phyloP scores from a whole-genome alignment of 495 filamentous ascomycete genomes.

The Penicillium silybi region DNA sequence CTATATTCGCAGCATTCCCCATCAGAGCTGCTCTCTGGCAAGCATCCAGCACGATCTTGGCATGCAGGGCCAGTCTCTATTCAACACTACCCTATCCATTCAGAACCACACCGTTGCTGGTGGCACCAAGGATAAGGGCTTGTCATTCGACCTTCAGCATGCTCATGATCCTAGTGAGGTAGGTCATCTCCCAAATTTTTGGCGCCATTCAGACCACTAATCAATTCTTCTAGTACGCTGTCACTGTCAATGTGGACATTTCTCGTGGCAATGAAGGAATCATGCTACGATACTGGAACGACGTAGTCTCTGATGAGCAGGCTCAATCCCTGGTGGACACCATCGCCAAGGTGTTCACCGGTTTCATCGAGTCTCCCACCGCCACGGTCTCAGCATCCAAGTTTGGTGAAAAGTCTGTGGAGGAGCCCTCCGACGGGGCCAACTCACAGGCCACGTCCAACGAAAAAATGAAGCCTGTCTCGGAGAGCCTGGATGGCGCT shows the following conservation, averaged over 20 bases:
- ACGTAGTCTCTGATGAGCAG: slow-evolving; percentile 39
- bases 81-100: slow-evolving; percentile 57
- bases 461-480: slow-evolving; percentile 8
- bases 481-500: slow-evolving; percentile 18
- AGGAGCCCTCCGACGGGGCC: slow-evolving; percentile 7
- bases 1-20: slow-evolving; percentile 43
- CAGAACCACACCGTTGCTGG: slow-evolving; percentile 40
- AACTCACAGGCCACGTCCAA: slow-evolving; percentile 12
- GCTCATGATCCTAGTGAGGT: slow-evolving; percentile 49
- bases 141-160: slow-evolving; percentile 37
- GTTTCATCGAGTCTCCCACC: slow-evolving; percentile 31
- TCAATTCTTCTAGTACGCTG: slow-evolving; percentile 35
- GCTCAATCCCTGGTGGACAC: slow-evolving; percentile 28
- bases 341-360: slow-evolving; percentile 32
- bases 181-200: slow-evolving; percentile 5
- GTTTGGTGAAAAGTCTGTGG: slow-evolving; percentile 6
- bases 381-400: slow-evolving; percentile 19
- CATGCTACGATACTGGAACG: slow-evolving; percentile 47
- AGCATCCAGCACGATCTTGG: slow-evolving; percentile 54
- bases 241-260: slow-evolving; percentile 47
- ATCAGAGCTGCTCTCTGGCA: slow-evolving; percentile 52
- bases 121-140: slow-evolving; percentile 28
- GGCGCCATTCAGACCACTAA: background rate
- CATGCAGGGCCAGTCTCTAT: slow-evolving; percentile 45
- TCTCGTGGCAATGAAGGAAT: slow-evolving; percentile 42